Base-by-base conservation (phyloP, 2,329 filamentous ascomycete species). In the Pyricularia grisea region DNA sequence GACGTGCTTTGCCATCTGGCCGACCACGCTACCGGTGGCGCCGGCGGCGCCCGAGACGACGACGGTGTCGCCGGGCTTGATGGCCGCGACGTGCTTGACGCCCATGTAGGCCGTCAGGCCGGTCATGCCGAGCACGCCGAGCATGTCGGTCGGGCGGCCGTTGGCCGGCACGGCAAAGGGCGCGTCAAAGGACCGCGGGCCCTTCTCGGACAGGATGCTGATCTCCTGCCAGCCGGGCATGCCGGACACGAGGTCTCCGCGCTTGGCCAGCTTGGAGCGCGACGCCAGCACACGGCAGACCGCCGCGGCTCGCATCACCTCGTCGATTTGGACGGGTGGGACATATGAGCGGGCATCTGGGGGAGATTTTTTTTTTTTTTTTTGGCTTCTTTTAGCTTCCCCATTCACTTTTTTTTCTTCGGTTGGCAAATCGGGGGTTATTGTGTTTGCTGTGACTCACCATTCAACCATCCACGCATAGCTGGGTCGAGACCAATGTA, bases 51-150 rank as follows among this genome's bases (percentile, higher is more conserved):
- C 88, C 23, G 84, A 87, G 0, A 91, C 86, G 4, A 91, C 88
- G 2, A 91, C 88, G 23, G 89, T 88, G 70, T 91, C 87, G 0
- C 87, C 88, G 17, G 82, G 78, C 73, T 85, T 86, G 72, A 73
- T 69, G n/a, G 68, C 67, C 65, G 72, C 90, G 11, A 91, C 81
- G 61, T 90, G 86, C 68, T 85, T 77, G 73, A 90, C 82, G 2
- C 88, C 88, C 72, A 90, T 90, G 75, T 90, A 90, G 0, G 88
- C 88, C 0, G 88, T 91, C 68, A 90, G 73, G 0, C 87, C 88
- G 0, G 88, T 89, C 78, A 84, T 80, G 5, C 88, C 88, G 25
- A 82, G 77, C 28, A 83, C 80, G 25, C 83, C 82, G 69, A 87
- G 77, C 3, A 83, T 80, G 75, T 89, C 87, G 1, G 85, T 87